Percentiles rank a stretch among this genome's conserved stretches.
These are phyloP conservation scores for Cadophora sp. DNA, from an alignment of 2,329 filamentous ascomycete genomes.

Conservation along the genomic window DNA sequence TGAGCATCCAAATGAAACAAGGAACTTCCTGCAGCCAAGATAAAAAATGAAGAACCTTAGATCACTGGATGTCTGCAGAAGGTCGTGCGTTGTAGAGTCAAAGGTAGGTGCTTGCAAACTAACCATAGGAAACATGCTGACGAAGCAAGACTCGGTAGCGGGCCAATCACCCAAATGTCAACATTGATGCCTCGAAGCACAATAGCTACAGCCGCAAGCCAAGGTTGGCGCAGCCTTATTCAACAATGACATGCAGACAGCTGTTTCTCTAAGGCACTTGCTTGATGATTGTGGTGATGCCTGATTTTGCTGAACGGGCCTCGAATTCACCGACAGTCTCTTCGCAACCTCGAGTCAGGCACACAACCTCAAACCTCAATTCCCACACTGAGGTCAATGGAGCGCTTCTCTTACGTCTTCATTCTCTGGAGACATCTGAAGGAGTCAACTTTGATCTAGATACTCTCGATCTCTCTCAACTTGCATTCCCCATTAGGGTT, in stretches of 20 bases:
- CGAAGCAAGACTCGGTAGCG: not conserved
- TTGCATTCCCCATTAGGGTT: not conserved
- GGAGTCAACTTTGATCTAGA: not conserved
- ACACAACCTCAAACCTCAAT: not conserved
- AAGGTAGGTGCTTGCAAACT: not conserved
- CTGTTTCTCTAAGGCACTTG: not conserved
- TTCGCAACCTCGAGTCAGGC: not conserved
- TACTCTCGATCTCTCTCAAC: not conserved
- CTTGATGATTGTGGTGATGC: not conserved
- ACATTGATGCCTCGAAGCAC: not conserved
- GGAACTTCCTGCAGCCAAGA: no score
- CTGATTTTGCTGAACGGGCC: not conserved
- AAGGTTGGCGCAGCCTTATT: no score
- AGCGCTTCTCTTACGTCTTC: not conserved
- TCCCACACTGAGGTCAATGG: not conserved
- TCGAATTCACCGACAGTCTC: not conserved
- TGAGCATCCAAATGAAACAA: no score
- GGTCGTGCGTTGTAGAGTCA: not conserved
- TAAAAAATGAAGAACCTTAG: no score
- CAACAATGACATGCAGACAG: not conserved
- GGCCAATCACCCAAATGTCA: not conserved
- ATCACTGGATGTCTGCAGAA: not conserved
- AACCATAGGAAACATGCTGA: not conserved
- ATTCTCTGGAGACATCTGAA: not conserved
- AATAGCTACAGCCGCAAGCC: not conserved